phyloP scores from a whole-genome alignment of 805 yeast species.

The Spathaspora arborariae region DNA sequence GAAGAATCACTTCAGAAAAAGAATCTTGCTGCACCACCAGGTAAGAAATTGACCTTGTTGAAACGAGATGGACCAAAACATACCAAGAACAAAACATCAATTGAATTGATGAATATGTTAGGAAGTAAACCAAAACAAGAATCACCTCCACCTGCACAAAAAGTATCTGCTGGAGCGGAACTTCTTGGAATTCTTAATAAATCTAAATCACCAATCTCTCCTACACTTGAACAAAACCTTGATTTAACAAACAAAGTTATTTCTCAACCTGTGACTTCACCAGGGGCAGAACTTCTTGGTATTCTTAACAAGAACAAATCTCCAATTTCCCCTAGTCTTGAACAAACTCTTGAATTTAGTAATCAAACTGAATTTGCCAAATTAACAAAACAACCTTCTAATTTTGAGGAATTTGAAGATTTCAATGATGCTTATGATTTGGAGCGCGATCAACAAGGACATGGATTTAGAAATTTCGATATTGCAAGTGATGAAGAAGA shows the following conservation, averaged over 20 bases:
- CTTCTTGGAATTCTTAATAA: constrained; percentile 1
- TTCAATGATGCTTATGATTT: constrained; percentile 32
- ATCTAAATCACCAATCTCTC: background rate
- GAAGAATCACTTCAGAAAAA: constrained; percentile 16
- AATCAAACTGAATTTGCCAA: constrained; percentile 1
- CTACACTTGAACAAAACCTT: background rate
- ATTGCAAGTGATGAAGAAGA: constrained; percentile 37
- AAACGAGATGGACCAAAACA: constrained; percentile 11
- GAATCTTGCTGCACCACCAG: constrained; percentile 12
- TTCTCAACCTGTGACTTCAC: background rate
- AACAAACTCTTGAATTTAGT: background rate
- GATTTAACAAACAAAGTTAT: too few relatives aligned
- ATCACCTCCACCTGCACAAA: background rate
- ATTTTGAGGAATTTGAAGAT: constrained; percentile 29
- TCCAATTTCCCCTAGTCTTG: background rate
- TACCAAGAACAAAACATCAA: constrained; percentile 5
- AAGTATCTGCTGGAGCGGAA: constrained; percentile 1
- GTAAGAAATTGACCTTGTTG: constrained; percentile 26
- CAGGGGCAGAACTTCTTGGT: constrained; percentile 1
- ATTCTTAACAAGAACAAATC: constrained; percentile 1
- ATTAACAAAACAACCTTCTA: constrained; percentile 10
- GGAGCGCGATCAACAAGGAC: constrained; percentile 13
- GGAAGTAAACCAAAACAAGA: constrained; percentile 5
- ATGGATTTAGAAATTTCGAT: constrained; percentile 21
- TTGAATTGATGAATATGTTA: constrained; percentile 12